Base-by-base conservation (phyloP, 2,329 filamentous ascomycete species). In the Pestalotiopsis sp. region DNA sequence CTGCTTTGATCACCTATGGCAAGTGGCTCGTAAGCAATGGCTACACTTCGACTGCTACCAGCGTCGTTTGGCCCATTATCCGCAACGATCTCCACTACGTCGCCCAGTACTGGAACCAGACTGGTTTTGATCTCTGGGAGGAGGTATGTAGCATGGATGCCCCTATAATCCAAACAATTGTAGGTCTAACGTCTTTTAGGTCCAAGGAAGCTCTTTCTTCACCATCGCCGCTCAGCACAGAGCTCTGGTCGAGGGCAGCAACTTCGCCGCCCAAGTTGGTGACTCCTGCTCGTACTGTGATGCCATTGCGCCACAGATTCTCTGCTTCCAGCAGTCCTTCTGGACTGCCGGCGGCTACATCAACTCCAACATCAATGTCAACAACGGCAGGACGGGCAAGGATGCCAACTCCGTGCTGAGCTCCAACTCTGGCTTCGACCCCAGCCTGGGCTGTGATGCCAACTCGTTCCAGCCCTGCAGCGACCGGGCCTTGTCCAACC, bases 41-140 rank as follows among this genome's bases (percentile, higher is more conserved):
- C 9, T 89, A 91, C 74, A 82, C 89, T 12, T 83, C 82, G 2
- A 87, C 86, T 0, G 90, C 88, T 2, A 80, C 79, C 4, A 78
- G 82, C 60, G 84, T 87, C 59, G 82, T 93, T 58, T 95, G 92
- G 92, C 93, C 93, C 2, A 83, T 95, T 66, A 87, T 94, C 61
- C 84, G 85, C 62, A 95, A 94, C 73, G 93, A 96, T 74, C 84
- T 97, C 41, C 86, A 85, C 59, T 96, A 95, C 71, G 89, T 93
- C 6, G 86, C 89, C 1, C 88, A 93, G 75, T 93, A 93, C 81
- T 93, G 91, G 86, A 89, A 88, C 75, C 79, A 84, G 71, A 87
- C 86, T 0, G 87, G 87, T 5, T 96, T 90, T 75, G 93, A 97
- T 78, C 85, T 97, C 3, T 96, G 93, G 93, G 93, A 96, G 78